Conservation (phyloP, 2,329 filamentous ascomycete genomes). For the Ophiostoma tasmaniense region DNA sequence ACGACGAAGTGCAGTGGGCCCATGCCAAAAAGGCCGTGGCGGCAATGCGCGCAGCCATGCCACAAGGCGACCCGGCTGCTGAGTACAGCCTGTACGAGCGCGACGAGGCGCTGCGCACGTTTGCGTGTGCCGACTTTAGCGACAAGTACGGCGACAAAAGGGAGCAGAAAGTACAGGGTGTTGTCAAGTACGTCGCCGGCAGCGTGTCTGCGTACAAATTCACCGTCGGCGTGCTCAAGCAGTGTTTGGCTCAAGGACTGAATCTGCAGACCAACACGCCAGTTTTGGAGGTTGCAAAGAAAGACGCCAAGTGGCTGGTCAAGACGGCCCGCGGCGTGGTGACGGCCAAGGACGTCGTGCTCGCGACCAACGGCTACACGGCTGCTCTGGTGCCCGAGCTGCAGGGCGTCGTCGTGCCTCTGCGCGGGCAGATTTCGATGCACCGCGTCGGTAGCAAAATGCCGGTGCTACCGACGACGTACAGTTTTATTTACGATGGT, state of each 20-base stretch:
- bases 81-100: constrained; percentile 37
- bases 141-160: constrained; percentile 21
- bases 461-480: constrained; percentile 41
- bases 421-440: constrained; percentile 43
- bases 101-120: constrained; percentile 35
- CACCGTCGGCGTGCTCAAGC: constrained; percentile 35
- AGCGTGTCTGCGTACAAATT: constrained; percentile 35
- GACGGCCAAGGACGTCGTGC: constrained; percentile 34
- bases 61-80: constrained; percentile 31
- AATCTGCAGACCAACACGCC: constrained; percentile 47
- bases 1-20: constrained; percentile 38
- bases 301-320: constrained; percentile 29
- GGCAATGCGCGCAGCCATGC: constrained; percentile 38
- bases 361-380: constrained; percentile 48
- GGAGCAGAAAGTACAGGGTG: constrained; percentile 23
- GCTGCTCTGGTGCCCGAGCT: constrained; percentile 36
- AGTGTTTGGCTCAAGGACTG: constrained; percentile 35
- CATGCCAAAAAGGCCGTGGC: constrained; percentile 32
- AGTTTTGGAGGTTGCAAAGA: constrained; percentile 26
- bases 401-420: constrained; percentile 40
- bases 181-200: constrained; percentile 38
- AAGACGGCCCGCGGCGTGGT: constrained; percentile 37
- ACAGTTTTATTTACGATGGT: constrained; percentile 51
- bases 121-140: constrained; percentile 29
- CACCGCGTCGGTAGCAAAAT: constrained; percentile 30